Conservation (phyloP, 1,139 yeast species). For the Kazachstania sp. region DNA sequence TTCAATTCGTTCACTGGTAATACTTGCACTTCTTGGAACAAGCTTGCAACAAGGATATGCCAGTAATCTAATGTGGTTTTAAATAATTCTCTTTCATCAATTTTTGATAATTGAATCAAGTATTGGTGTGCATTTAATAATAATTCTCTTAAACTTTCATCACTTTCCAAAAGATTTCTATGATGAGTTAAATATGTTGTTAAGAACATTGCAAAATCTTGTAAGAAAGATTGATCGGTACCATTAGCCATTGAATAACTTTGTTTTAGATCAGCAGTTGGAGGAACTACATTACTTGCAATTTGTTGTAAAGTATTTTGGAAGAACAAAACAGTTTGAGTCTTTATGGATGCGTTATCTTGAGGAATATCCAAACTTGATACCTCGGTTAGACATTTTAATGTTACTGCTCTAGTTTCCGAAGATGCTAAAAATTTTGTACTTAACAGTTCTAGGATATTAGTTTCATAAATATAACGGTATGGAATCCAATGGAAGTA, state of each 20-base stretch:
- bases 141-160: constrained; percentile 49
- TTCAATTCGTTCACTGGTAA: constrained; percentile 55
- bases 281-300: constrained; percentile 57
- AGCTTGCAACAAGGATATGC: constrained; percentile 70
- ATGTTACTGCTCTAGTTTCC: constrained; percentile 73
- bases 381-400: constrained; percentile 90
- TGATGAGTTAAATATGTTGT: constrained; percentile 79
- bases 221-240: constrained; percentile 85
- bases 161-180: constrained; percentile 61
- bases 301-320: constrained; percentile 67
- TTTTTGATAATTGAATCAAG: constrained; percentile 74
- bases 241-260: constrained; percentile 72
- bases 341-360: constrained; percentile 42
- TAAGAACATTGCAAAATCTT: constrained; percentile 89
- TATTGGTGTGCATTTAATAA: constrained; percentile 68
- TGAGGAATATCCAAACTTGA: constrained; percentile 55
- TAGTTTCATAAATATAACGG: constrained; percentile 82
- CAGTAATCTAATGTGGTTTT: constrained; percentile 94
- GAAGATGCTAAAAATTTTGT: constrained; percentile 69
- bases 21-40: constrained; percentile 78
- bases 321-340: constrained; percentile 61
- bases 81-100: constrained; percentile 92
- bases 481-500: constrained; percentile 93
- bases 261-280: constrained; percentile 60
- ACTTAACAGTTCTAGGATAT: constrained; percentile 61